Evolutionary conservation across 371 early-diverging fungal genomes (phyloP), one percentile per base, ranked within the genome.

Genomic region (Mucor plumbeus): DNA sequence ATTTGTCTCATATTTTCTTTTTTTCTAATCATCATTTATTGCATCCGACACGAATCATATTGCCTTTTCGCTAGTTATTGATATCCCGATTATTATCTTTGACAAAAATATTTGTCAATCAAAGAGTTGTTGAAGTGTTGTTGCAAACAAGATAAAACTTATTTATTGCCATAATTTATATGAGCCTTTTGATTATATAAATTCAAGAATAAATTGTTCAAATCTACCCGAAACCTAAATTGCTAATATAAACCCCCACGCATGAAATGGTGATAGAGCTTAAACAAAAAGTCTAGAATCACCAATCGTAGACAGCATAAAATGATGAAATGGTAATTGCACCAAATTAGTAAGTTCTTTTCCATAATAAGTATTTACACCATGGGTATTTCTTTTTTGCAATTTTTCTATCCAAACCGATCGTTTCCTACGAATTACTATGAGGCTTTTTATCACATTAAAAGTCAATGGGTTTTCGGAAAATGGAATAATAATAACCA

Each of bases 21-120:
- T 38, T 38, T 10, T 5, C 7, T 19, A 47, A 19, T 47, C 47
- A 47, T 47, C 17, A 47, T 47, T 47, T 47, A 19, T 47, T n/a
- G 47, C 9, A 47, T 17, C 47, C 47, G 47, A 47, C 47, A 47
- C 47, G 47, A 47, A 47, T 47, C 47, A 47, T 47, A 19, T 47
- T 17, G 19, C 17, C 19, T 47, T 19, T 47, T 47, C 19, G 9
- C 1, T 3, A 19, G 7, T 19, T 47, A 7, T 47, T 47, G 47
- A 47, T 47, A 8, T 47, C 21, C 21, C 47, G 47, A n/a, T 19
- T 47, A 47, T 19, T 19, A 47, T 47, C 19, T 9, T 9, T 47
- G 19, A 17, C 19, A 47, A 47, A 19, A 10, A 47, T 47, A 47
- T 8, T 47, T 47, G 47, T 47, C 47, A 47, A 19, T 19, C 26